Percentiles rank a stretch among this genome's conserved stretches.
These are phyloP conservation scores for Heliosperma pusillum DNA, from an alignment of 148 eudicot genomes.

Conservation along the genomic window DNA sequence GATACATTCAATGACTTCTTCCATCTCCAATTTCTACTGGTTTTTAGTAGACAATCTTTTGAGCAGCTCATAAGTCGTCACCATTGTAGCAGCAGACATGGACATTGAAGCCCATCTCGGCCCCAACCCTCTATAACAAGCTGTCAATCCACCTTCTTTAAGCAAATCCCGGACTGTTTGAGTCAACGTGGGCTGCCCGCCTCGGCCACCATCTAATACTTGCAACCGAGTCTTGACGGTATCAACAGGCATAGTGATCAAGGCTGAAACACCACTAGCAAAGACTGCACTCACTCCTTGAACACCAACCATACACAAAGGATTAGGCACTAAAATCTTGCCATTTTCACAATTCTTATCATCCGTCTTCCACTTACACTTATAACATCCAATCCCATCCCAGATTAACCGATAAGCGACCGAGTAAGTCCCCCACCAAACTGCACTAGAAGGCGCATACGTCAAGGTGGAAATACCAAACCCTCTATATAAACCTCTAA, in stretches of 20 bases:
- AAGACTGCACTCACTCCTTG: constrained; percentile 66
- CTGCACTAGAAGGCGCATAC: constrained; percentile 67
- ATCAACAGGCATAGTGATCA: constrained; percentile 68
- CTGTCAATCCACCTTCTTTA: constrained; percentile 62
- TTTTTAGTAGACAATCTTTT: constrained; percentile 60
- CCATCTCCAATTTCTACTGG: not conserved
- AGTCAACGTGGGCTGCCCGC: constrained; percentile 34
- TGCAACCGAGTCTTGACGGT: constrained; percentile 64
- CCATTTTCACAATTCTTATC: constrained; percentile 24
- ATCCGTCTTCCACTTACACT: constrained; percentile 44
- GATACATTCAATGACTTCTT: not conserved
- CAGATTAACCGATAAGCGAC: constrained; percentile 53
- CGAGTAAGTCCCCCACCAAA: constrained; percentile 73
- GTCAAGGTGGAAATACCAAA: constrained; percentile 71
- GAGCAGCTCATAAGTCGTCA: constrained; percentile 70
- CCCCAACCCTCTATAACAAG: constrained; percentile 67
- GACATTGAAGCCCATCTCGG: constrained; percentile 80
- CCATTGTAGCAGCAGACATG: constrained; percentile 70
- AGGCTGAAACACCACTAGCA: constrained; percentile 61
- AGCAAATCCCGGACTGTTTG: constrained; percentile 56
- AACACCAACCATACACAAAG: constrained; percentile 44
- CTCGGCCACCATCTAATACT: constrained; percentile 44
- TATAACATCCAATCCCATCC: constrained; percentile 55
- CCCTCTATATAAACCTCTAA: constrained; percentile 61
- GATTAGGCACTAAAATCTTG: constrained; percentile 30